Conservation (phyloP, 73 alveolate species). For the Paramecium pentaurelia region DNA sequence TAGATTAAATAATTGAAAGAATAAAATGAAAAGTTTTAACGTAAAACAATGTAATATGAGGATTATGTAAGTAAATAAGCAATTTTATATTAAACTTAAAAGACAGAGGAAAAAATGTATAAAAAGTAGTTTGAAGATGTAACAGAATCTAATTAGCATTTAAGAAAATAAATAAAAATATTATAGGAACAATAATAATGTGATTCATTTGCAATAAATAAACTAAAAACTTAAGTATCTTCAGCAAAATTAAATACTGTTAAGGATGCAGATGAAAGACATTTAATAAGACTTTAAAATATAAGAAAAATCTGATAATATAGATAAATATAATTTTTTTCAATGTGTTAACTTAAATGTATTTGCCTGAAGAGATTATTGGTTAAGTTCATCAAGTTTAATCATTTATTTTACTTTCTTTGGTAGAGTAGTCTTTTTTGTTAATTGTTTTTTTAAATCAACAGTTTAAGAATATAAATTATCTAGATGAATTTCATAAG, state of each 20-base stretch:
- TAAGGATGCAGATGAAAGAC: background rate
- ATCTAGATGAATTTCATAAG: slow-evolving; percentile 27
- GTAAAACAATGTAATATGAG: background rate
- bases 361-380: background rate
- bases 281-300: background rate
- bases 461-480: slow-evolving; percentile 31
- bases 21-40: background rate
- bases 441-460: background rate
- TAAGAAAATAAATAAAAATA: background rate
- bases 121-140: background rate
- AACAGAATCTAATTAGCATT: background rate
- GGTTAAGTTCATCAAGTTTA: background rate
- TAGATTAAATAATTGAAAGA: background rate
- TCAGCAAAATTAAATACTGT: background rate
- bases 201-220: background rate
- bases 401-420: slow-evolving; percentile 10
- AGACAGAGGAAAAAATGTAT: background rate
- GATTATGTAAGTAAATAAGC: background rate
- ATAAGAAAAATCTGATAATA: slow-evolving; percentile 24
- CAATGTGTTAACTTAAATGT: background rate
- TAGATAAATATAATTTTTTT: background rate
- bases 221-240: background rate
- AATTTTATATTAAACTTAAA: background rate
- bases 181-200: background rate
- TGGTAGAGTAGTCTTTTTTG: background rate